Percentiles rank a stretch among this genome's conserved stretches.
Conservation (phyloP, 2,329 filamentous ascomycete species). For the Aspergillus phoenicis region DNA sequence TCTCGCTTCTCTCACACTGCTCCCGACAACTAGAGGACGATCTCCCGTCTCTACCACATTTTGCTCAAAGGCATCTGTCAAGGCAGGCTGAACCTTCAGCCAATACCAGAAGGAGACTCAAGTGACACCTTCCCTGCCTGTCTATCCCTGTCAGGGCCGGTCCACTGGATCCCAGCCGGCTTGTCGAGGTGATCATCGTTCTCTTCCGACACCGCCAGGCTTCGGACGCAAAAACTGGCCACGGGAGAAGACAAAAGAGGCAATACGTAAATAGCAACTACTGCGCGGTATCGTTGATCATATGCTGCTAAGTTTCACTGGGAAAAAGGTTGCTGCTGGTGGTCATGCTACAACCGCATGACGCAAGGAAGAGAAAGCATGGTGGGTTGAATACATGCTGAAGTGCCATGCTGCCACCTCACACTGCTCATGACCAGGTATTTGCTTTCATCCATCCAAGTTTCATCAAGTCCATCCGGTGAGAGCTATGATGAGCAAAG, state of each 20-base stretch:
- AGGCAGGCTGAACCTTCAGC: background rate
- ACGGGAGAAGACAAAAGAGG: conserved; percentile 2
- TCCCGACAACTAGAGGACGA: conserved; percentile 20
- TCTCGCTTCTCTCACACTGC: background rate
- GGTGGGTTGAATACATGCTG: conserved; percentile 2
- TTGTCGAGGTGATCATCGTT: background rate
- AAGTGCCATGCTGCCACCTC: conserved; percentile 1
- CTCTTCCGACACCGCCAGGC: background rate
- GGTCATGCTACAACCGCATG: conserved; percentile 5
- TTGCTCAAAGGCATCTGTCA: background rate
- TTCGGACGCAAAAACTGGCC: background rate
- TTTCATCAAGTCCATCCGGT: background rate
- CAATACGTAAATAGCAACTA: conserved; percentile 12
- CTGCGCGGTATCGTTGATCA: conserved; percentile 17
- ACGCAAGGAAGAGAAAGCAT: conserved; percentile 18
- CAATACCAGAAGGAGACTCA: background rate
- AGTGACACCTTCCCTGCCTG: background rate
- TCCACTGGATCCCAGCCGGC: background rate
- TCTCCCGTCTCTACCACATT: conserved; percentile 21
- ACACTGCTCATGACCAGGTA: background rate
- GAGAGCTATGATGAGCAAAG: background rate
- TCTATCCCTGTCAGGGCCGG: background rate
- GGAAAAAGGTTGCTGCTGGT: conserved; percentile 4
- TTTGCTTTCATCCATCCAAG: background rate
- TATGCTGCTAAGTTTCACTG: conserved; percentile 10